Evolutionary conservation across 129 eudicot species (phyloP), one percentile per base, ranked within the genome.

Genomic region (Helichrysum umbraculigerum): DNA sequence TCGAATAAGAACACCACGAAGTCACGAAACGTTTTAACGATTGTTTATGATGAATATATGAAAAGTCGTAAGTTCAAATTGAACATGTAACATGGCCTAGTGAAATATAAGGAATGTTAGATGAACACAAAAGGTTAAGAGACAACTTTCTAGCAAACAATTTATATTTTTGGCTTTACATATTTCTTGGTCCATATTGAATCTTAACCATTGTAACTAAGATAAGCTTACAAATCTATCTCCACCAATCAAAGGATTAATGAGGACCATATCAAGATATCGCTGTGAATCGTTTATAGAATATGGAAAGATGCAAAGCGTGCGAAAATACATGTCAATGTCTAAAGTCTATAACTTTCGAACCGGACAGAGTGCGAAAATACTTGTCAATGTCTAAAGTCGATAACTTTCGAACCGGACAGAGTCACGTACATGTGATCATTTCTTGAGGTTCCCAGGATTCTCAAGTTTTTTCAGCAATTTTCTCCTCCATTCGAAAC

Each of bases 151-250:
- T 7, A 28, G 6, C 50, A 61, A 75, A 42, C 79, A 75, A 17
- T 28, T 42, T 19, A 63, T 63, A 50, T 63, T 61, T 25, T 62
- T 65, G 78, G 61, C 71, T 75, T 29, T 42, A 47, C 65, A 2
- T 62, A 15, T 71, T 4, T 3, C 10, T 22, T 71, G 56, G 17
- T 20, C 28, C 22, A 59, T 21, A 62, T 35, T 39, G 69, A 74
- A 16, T 41, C 78, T 19, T 61, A 57, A 28, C 32, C 29, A 1
- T 42, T 1, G 50, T 41, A 60, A 60, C 44, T 37, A 60, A 22
- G 70, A 58, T 74, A 62, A 61, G 47, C 39, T 74, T 15, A n/a
- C n/a, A 42, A 34, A 64, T 62, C 28, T 29, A 29, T 64, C 30
- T 41, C 44, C 78, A 62, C 32, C 78, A 74, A 41, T 44, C 70